Evolutionary conservation across 2,329 filamentous ascomycete species (phyloP), one percentile per base, ranked within the genome.

Genomic region (Venturiaceae sp.): DNA sequence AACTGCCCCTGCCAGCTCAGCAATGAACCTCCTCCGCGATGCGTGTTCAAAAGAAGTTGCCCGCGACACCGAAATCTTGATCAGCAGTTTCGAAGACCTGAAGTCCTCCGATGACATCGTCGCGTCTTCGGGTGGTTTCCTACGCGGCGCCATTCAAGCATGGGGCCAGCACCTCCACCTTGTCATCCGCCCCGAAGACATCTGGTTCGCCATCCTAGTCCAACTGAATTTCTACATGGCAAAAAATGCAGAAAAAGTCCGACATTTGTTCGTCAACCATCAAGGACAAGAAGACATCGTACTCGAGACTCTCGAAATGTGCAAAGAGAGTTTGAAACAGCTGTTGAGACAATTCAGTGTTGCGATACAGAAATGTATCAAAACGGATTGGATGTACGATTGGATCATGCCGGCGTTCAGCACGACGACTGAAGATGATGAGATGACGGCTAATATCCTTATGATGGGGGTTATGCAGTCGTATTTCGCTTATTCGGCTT

Each of bases 171-270:
- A 80, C 58, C 73, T 76, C 56, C 71, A 79, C 58, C 71, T 82
- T 0, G 65, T 64, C 2, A 66, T 81, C 50, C 74, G 79, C 1
- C 78, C 79, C 0, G 78, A 83, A 32, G 79, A 82, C 59, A 64
- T 81, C 16, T 82, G 79, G 79, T 70, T 80, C 50, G 67, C 77
- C 6, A 79, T 82, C 60, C 63, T 82, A 0, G 69, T 72, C 0
- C 79, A 82, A 60, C 62, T 81, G 1, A 74, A 69, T 62, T 67
- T 73, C 58, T 78, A 72, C 61, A 67, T 82, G 63, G 79, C 79
- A 53, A 69, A 64, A 1, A 67, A 80, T 60, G 69, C 75, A 3
- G 74, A 80, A 61, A 65, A 74, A n/a, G 65, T 81, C 5, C 69
- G 75, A 11, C 59, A 60, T 1, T 58, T 64, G 8, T 78, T 81